Conservation (phyloP, 2,329 filamentous ascomycete genomes). For the Coleophoma cylindrospora region DNA sequence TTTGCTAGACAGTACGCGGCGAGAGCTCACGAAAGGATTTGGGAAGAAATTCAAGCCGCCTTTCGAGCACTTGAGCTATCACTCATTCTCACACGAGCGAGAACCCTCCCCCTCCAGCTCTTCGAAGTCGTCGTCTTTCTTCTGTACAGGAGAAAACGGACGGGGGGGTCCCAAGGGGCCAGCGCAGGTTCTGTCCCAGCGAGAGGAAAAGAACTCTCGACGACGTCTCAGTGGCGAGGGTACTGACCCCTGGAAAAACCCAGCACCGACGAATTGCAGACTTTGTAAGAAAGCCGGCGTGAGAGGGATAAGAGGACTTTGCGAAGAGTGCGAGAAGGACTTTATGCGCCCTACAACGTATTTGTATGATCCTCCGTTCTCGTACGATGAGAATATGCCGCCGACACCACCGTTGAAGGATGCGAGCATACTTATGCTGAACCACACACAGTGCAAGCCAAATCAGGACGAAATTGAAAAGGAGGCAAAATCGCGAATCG, state of each 20-base stretch:
- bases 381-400: no score
- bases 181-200: not conserved
- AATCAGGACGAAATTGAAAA: no score
- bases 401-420: no score
- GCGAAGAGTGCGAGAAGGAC: constrained; percentile 7
- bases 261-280: constrained; percentile 1
- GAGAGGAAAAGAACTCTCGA: not conserved
- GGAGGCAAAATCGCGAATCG: no score
- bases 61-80: constrained; percentile 7
- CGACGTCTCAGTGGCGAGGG: constrained; percentile 1
- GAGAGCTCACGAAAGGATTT: constrained; percentile 2
- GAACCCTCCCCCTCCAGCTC: not conserved
- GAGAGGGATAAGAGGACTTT: constrained; percentile 2
- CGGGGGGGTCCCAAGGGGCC: not conserved
- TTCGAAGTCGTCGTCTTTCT: constrained; percentile 8
- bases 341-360: not conserved
- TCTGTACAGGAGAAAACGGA: constrained; percentile 8
- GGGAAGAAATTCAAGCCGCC: constrained; percentile 7
- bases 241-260: constrained; percentile 1
- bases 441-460: no score
- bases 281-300: constrained; percentile 1
- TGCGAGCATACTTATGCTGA: no score
- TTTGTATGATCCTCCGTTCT: no score
- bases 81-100: constrained; percentile 1
- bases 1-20: constrained; percentile 7